Percentiles rank a stretch among this genome's conserved stretches.
phyloP scores from a whole-genome alignment of 495 filamentous ascomycete genomes.

The Pyrenopolyporus hunteri region DNA sequence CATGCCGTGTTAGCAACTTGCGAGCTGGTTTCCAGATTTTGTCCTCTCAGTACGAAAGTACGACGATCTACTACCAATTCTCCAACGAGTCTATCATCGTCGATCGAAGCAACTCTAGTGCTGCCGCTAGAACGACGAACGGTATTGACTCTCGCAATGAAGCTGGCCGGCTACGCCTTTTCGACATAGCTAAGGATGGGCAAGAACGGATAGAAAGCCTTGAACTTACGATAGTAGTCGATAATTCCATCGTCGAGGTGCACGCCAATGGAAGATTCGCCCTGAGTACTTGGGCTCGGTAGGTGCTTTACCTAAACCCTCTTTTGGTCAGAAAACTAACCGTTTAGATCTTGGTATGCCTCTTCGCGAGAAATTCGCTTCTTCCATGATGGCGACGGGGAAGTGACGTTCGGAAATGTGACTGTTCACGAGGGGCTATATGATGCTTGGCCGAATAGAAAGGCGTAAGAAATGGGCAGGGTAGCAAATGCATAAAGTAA shows the following conservation, averaged over 20 bases:
- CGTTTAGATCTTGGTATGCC: conserved; percentile 31
- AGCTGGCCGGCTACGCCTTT: conserved; percentile 37
- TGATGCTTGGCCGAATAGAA: conserved; percentile 32
- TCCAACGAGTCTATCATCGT: conserved; percentile 34
- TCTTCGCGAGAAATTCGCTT: conserved; percentile 31
- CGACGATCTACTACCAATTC: conserved; percentile 43
- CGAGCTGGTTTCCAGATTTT: conserved; percentile 38
- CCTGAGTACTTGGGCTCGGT: conserved; percentile 41
- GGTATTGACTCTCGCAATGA: conserved; percentile 34
- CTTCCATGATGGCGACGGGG: conserved; percentile 32
- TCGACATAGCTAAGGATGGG: conserved; percentile 25
- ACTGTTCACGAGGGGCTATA: conserved; percentile 31
- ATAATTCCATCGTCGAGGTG: conserved; percentile 50
- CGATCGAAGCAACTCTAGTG: conserved; percentile 38
- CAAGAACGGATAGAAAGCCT: conserved; percentile 35
- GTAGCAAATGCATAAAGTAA: no score
- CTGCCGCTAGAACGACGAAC: conserved; percentile 34
- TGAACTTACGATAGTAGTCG: conserved; percentile 47
- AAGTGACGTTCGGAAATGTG: conserved; percentile 29
- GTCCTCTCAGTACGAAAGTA: conserved; percentile 38
- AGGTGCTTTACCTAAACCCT: not conserved
- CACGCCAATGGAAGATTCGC: conserved; percentile 51
- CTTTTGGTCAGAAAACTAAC: conserved; percentile 7
- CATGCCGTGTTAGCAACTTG: conserved; percentile 29
- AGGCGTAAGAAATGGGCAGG: not conserved